Percentiles rank a stretch among this genome's conserved stretches.
Evolutionary conservation across 352 stramenopile genomes (phyloP).

Genomic region (Globisporangium viniferum): DNA sequence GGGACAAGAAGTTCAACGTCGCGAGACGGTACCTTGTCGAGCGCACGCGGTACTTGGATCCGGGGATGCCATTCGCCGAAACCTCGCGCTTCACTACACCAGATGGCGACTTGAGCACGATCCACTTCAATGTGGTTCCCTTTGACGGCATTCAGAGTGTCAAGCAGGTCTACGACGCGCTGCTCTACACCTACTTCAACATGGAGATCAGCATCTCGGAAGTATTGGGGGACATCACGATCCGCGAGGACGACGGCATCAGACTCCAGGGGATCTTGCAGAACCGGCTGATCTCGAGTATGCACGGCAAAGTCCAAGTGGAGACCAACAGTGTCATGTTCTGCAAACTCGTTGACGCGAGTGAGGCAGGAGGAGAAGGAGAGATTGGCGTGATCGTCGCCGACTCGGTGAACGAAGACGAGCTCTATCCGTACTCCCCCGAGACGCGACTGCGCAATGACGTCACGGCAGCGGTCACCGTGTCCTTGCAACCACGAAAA

Average conservation of each 20-base stretch:
- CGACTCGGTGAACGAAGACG: conserved; percentile 9
- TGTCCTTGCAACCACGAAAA: not conserved
- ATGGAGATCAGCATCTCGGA: conserved; percentile 12
- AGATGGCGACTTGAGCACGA: not conserved
- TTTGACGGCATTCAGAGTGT: not conserved
- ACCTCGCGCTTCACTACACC: not conserved
- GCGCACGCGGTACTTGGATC: conserved; percentile 32
- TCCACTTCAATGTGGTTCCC: not conserved
- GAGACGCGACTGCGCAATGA: not conserved
- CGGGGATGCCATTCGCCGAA: conserved; percentile 21
- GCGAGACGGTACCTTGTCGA: conserved; percentile 29
- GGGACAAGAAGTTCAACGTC: conserved; percentile 31
- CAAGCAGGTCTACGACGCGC: conserved; percentile 4
- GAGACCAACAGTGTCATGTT: conserved; percentile 11
- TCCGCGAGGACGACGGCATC: not conserved
- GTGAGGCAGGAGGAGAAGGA: not conserved
- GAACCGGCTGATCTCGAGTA: not conserved
- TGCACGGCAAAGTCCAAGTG: not conserved
- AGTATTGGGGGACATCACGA: conserved; percentile 1
- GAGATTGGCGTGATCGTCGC: not conserved
- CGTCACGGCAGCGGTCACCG: not conserved
- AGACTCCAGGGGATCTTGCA: not conserved
- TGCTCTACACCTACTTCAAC: conserved; percentile 9
- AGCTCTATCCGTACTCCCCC: conserved; percentile 11
- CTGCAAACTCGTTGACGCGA: not conserved